These are phyloP conservation scores for Mycena latifolia DNA, from an alignment of 768 basidiomycete species.

Conservation along the genomic window DNA sequence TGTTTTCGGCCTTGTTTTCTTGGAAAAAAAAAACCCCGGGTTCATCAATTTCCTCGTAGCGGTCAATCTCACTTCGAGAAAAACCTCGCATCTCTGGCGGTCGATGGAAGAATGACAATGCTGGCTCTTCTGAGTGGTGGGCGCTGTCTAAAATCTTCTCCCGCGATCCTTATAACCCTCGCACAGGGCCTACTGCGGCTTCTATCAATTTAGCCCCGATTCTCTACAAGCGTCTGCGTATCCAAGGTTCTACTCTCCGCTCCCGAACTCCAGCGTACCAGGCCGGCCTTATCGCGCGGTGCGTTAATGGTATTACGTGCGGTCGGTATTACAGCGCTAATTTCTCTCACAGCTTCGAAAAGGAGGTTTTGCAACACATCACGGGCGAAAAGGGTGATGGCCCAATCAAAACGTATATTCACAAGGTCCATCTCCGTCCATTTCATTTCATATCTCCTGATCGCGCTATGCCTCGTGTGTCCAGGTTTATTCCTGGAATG, in stretches of 20 bases:
- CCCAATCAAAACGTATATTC: conserved; percentile 78
- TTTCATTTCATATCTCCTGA: conserved; percentile 19
- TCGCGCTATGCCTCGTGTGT: conserved; percentile 5
- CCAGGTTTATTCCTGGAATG: conserved; percentile 84
- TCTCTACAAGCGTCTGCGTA: conserved; percentile 85
- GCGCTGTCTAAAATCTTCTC: conserved; percentile 11
- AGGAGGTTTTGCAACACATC: conserved; percentile 68
- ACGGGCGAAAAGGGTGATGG: conserved; percentile 69
- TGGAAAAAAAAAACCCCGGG: no score
- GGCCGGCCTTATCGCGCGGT: conserved; percentile 74
- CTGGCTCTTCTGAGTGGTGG: conserved; percentile 76
- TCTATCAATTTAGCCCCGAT: conserved; percentile 73
- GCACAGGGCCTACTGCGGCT: conserved; percentile 63
- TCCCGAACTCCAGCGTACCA: conserved; percentile 84
- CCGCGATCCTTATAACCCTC: conserved; percentile 32
- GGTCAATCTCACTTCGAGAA: conserved; percentile 80
- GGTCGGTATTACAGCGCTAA: not conserved
- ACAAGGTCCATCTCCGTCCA: conserved; percentile 65
- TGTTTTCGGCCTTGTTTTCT: not conserved
- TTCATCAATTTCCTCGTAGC: conserved; percentile 5
- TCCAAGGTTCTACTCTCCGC: conserved; percentile 91
- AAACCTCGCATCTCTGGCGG: conserved; percentile 77
- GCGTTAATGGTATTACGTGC: conserved; percentile 29
- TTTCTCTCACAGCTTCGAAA: conserved; percentile 58
- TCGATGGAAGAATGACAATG: conserved; percentile 82